Base-by-base conservation (phyloP, 352 stramenopile genomes). In the Globisporangium ultimum region DNA sequence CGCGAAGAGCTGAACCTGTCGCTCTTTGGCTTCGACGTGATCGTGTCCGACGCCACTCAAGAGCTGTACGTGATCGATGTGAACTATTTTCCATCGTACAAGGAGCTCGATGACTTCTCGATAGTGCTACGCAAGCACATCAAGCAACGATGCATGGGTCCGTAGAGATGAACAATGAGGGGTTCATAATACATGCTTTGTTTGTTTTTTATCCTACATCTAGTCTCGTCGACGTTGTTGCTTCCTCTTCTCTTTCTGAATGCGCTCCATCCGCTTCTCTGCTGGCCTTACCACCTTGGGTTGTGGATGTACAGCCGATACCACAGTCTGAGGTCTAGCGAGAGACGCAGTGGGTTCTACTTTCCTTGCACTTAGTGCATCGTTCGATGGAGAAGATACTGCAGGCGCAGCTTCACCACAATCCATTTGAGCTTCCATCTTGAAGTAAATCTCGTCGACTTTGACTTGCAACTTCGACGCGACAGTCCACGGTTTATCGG, bases 1-100 rank as follows among this genome's bases (percentile, higher is more conserved):
- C 83, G 83, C n/a, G 59, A 84, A 34, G 64, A 78, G 48, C 65
- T 91, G 7, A 61, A 78, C 24, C 69, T 95, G 13, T 86, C 83
- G 48, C 68, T 95, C 14, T 95, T 95, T 58, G 85, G 85, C 47
- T 95, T 91, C 47, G 85, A 95, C 60, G 85, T 93, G 48, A 95
- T 95, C 69, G 60, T 93, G 40, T 79, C 76, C 21, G 74, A 89
- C 58, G 64, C 73, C 36, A 76, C 67, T 18, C 56, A 71, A 17
- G 76, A 84, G 28, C 67, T 88, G 22, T 82, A 78, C 48, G 85
- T 95, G 38, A 89, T 95, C 58, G 85, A 95, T 49, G 80, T 95
- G 60, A 95, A 95, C 67, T 95, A 95, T 65, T 95, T 95, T 55
- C 85, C 85, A 48, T 95, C 85, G 5, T 94, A 91, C 70, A 88